Percentiles rank a stretch among this genome's conserved stretches.
Conservation (phyloP, 2,329 filamentous ascomycete species). For the Paracoccidioides brasiliensis region DNA sequence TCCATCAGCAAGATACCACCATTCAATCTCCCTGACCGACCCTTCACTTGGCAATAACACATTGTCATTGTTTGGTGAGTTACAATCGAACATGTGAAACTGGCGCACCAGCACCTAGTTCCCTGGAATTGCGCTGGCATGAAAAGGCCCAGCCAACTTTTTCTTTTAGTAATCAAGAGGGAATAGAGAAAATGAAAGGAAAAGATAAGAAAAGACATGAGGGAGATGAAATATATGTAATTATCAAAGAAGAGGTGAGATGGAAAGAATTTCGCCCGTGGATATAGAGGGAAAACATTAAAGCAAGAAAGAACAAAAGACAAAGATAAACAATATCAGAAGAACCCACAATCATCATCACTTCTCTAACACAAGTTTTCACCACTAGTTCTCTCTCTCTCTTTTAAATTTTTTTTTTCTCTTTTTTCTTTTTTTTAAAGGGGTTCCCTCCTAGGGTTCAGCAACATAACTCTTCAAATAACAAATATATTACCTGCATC, state of each 20-base stretch:
- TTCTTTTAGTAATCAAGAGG: neutral
- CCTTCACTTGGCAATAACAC: neutral
- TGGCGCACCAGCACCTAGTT: neutral
- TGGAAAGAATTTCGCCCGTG: neutral
- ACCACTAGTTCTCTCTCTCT: too few relatives aligned
- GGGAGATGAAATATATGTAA: neutral
- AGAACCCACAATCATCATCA: too few relatives aligned
- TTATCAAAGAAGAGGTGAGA: neutral
- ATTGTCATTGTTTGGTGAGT: neutral
- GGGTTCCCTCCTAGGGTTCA: neutral
- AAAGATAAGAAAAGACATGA: neutral
- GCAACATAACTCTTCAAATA: neutral
- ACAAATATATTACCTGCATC: neutral
- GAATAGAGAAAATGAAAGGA: neutral
- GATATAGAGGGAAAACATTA: too few relatives aligned
- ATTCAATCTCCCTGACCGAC: neutral
- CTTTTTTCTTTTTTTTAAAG: neutral
- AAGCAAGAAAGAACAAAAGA: neutral
- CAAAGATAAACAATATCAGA: neutral
- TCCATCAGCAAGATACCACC: neutral
- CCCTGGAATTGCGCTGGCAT: neutral
- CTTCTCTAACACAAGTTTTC: too few relatives aligned
- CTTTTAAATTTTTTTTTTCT: neutral
- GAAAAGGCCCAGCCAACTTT: neutral
- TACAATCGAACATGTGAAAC: neutral